Percentiles rank a stretch among this genome's conserved stretches.
Evolutionary conservation across 1,284 basidiomycete species (phyloP).

Genomic region (Phellopilus nigrolimitatus): DNA sequence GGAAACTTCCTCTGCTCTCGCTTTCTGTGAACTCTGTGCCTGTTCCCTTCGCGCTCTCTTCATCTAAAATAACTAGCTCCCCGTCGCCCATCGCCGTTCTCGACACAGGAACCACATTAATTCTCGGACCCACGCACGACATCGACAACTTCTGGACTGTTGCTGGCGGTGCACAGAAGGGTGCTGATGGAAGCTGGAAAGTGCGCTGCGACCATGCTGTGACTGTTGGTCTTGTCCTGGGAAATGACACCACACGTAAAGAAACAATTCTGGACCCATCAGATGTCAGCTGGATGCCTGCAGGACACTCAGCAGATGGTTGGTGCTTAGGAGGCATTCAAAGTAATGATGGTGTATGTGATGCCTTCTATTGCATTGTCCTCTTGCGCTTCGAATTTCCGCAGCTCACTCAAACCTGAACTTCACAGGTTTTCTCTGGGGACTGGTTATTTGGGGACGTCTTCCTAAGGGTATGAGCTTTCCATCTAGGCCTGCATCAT

Average conservation of each 20-base stretch:
- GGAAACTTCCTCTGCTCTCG: constrained; percentile 48
- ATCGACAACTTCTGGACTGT: constrained; percentile 46
- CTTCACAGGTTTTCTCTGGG: constrained; percentile 46
- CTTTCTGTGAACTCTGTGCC: constrained; percentile 40
- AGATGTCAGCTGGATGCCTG: constrained; percentile 45
- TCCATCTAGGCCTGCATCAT: not conserved
- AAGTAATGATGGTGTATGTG: constrained; percentile 44
- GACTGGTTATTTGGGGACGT: constrained; percentile 60
- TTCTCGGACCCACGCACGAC: constrained; percentile 48
- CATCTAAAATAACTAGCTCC: constrained; percentile 42
- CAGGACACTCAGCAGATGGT: constrained; percentile 27
- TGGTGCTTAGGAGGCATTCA: constrained; percentile 61
- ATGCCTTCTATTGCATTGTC: constrained; percentile 4
- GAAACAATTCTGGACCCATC: constrained; percentile 48
- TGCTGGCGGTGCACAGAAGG: constrained; percentile 37
- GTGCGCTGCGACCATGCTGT: constrained; percentile 46
- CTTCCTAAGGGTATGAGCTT: constrained; percentile 46
- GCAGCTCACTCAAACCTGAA: constrained; percentile 2
- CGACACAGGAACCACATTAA: constrained; percentile 55
- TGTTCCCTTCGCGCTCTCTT: constrained; percentile 35
- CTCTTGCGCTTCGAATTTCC: constrained; percentile 10
- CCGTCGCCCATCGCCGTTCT: constrained; percentile 46
- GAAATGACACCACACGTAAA: constrained; percentile 32
- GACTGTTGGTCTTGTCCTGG: constrained; percentile 43
- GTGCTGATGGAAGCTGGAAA: constrained; percentile 42